These are phyloP conservation scores for Hypoxylon sp. DNA, from an alignment of 2,329 filamentous ascomycete genomes.

Conservation along the genomic window DNA sequence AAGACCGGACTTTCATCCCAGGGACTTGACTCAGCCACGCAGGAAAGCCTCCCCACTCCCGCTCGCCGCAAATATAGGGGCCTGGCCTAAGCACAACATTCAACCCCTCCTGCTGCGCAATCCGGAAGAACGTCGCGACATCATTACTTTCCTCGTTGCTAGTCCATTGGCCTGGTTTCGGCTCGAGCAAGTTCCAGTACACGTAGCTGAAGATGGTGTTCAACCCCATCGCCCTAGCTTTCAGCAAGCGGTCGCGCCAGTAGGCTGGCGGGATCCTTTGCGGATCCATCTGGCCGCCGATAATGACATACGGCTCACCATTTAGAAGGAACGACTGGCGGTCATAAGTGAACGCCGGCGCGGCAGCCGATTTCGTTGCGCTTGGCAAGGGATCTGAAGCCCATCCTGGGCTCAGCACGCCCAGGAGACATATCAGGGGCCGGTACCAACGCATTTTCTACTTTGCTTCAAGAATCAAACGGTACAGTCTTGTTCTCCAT, in stretches of 20 bases:
- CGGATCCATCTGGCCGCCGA: conserved; percentile 65
- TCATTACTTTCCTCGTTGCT: conserved; percentile 58
- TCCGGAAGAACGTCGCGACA: conserved; percentile 61
- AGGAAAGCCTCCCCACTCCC: conserved; percentile 64
- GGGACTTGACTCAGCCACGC: conserved; percentile 59
- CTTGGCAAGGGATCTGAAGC: conserved; percentile 14
- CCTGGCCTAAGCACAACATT: conserved; percentile 62
- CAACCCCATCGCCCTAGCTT: conserved; percentile 62
- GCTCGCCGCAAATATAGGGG: conserved; percentile 64
- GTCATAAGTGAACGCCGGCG: conserved; percentile 57
- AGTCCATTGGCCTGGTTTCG: conserved; percentile 56
- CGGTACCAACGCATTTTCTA: conserved; percentile 25
- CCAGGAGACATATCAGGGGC: conserved; percentile 8
- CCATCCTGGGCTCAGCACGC: conserved; percentile 8
- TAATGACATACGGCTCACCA: conserved; percentile 58
- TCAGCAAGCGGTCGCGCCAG: conserved; percentile 61
- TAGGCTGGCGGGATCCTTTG: conserved; percentile 62
- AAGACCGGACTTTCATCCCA: conserved; percentile 57
- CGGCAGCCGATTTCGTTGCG: conserved; percentile 25
- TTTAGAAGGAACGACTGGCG: conserved; percentile 56
- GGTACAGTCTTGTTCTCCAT: background rate
- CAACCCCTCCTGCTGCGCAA: conserved; percentile 62
- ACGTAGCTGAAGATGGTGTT: conserved; percentile 66
- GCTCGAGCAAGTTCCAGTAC: conserved; percentile 65
- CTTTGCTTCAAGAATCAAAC: background rate